Conservation (phyloP, 352 stramenopile species). For the Globisporangium paddicum region DNA sequence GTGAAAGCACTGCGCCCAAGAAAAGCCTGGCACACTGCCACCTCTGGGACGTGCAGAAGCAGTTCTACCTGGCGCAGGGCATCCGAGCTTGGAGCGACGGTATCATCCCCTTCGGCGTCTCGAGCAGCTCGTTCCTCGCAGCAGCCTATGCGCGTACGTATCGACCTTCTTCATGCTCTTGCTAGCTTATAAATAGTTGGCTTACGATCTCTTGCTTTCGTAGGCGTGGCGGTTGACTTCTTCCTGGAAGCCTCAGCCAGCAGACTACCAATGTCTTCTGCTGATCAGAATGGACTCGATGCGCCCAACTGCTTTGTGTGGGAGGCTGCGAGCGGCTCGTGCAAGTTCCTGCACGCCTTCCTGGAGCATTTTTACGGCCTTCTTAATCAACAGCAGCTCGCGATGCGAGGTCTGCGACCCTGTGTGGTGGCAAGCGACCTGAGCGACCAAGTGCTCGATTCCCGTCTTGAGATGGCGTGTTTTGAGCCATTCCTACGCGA, state of each 20-base stretch:
- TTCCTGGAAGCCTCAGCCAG: constrained; percentile 18
- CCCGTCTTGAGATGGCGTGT: constrained; percentile 48
- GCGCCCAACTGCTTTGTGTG: constrained; percentile 75
- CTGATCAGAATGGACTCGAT: background rate
- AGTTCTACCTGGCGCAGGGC: constrained; percentile 74
- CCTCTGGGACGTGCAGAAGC: constrained; percentile 73
- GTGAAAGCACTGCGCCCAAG: background rate
- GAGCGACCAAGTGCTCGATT: constrained; percentile 63
- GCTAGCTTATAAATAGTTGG: background rate
- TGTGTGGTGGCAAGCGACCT: constrained; percentile 70
- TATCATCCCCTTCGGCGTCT: constrained; percentile 73
- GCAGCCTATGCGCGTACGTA: constrained; percentile 48
- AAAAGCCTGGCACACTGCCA: constrained; percentile 42
- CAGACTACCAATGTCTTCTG: background rate
- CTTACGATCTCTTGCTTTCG: background rate
- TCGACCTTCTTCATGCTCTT: background rate
- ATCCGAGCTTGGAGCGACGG: constrained; percentile 73
- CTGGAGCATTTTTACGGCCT: constrained; percentile 59
- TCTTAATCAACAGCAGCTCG: constrained; percentile 22
- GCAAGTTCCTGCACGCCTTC: constrained; percentile 77
- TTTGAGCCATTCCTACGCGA: constrained; percentile 45
- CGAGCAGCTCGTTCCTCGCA: constrained; percentile 73
- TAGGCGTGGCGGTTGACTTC: constrained; percentile 39
- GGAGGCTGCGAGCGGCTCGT: constrained; percentile 77
- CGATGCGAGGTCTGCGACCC: constrained; percentile 28